phyloP scores from a whole-genome alignment of 805 yeast genomes.

The Hanseniaspora hatyaiensis region DNA sequence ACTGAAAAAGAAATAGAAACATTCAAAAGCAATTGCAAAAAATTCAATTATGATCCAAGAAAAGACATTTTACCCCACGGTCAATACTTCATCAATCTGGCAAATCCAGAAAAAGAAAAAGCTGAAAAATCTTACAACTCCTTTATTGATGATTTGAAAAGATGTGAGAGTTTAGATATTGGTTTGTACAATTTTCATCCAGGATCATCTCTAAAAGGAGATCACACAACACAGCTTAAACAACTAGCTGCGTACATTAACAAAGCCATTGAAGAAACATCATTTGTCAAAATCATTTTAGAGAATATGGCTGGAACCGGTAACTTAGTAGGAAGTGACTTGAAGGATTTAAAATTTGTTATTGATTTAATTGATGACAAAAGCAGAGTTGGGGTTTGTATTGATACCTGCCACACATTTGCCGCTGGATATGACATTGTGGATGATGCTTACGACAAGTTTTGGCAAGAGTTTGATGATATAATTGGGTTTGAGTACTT shows the following conservation, averaged over 20 bases:
- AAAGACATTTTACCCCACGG: constrained; percentile 90
- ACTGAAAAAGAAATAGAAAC: constrained; percentile 52
- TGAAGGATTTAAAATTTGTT: constrained; percentile 65
- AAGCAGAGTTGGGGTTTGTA: constrained; percentile 81
- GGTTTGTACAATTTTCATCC: constrained; percentile 89
- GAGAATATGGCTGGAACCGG: constrained; percentile 99
- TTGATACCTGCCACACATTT: constrained; percentile 92
- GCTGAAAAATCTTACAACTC: constrained; percentile 63
- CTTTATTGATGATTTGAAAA: constrained; percentile 69
- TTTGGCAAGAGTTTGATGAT: constrained; percentile 68
- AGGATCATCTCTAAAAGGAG: constrained; percentile 72
- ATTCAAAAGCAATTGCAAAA: constrained; percentile 52
- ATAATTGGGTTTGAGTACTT: constrained; percentile 65
- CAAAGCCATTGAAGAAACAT: constrained; percentile 59
- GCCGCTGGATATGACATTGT: constrained; percentile 91
- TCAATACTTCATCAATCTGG: constrained; percentile 82
- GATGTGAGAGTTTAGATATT: constrained; percentile 77
- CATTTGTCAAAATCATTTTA: constrained; percentile 72
- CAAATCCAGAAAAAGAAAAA: constrained; percentile 77
- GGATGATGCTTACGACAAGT: constrained; percentile 46
- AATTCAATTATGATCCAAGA: constrained; percentile 55
- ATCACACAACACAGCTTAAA: constrained; percentile 50
- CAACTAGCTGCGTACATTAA: constrained; percentile 72
- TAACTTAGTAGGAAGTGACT: constrained; percentile 67
- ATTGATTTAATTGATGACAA: constrained; percentile 72